phyloP scores from a whole-genome alignment of 352 stramenopile genomes.

The Phytopythium helicoides region DNA sequence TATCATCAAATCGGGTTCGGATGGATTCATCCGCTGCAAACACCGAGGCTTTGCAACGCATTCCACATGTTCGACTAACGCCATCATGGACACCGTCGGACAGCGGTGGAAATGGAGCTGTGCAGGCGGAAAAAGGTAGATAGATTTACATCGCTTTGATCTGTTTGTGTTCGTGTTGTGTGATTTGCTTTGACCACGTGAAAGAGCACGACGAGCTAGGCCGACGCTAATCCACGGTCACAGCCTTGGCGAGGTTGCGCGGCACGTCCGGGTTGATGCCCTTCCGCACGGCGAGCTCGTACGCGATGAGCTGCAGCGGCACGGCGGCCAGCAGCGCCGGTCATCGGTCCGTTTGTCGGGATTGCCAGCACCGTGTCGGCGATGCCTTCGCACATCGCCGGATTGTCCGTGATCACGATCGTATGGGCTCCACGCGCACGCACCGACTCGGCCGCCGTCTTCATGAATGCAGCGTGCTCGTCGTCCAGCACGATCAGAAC shows the following conservation, averaged over 20 bases:
- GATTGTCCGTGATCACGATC: slow-evolving; percentile 98
- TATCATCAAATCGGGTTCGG: too few species aligned
- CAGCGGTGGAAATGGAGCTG: too few species aligned
- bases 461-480: slow-evolving; percentile 95
- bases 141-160: too few species aligned
- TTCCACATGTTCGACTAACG: too few species aligned
- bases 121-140: too few species aligned
- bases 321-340: slow-evolving; percentile 94
- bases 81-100: too few species aligned
- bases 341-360: slow-evolving; percentile 96
- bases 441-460: slow-evolving; percentile 95
- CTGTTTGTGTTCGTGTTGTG: too few species aligned
- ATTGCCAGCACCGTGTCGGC: slow-evolving; percentile 94
- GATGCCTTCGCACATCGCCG: slow-evolving; percentile 91
- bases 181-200: too few species aligned
- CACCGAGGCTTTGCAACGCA: too few species aligned
- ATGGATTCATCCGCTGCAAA: too few species aligned
- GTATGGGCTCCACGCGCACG: slow-evolving; percentile 95
- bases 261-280: slow-evolving; percentile 98
- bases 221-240: slow-evolving; percentile 99
- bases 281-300: slow-evolving; percentile 96
- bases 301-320: slow-evolving; percentile 97
- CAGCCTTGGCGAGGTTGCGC: slow-evolving; percentile 98
- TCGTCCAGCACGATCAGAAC: slow-evolving; percentile 98
- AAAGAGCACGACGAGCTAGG: too few species aligned